A percentile compares a stretch with the other conserved stretches of the same genome.
These are phyloP conservation scores for Thinopyrum elongatum DNA, from an alignment of 176 grass and related monocot species.

Conservation along the genomic window DNA sequence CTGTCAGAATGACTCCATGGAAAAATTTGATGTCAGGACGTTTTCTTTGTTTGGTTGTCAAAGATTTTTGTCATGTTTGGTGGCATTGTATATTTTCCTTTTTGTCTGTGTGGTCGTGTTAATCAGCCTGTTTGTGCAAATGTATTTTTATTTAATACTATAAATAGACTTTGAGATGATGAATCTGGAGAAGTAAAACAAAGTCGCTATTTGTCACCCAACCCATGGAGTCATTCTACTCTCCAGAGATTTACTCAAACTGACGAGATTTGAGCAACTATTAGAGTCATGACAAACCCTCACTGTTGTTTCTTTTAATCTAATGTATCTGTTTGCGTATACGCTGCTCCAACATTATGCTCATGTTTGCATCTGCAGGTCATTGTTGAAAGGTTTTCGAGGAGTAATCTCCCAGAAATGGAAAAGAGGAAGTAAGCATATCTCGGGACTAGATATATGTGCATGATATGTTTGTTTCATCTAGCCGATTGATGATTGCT, in stretches of 20 bases:
- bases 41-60: not conserved
- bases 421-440: conserved; percentile 37
- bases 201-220: not conserved
- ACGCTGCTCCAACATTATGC: not conserved
- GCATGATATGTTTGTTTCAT: not conserved
- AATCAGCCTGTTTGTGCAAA: not conserved
- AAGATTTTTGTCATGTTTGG: not conserved
- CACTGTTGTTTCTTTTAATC: not conserved
- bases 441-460: not conserved
- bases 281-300: not conserved
- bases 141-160: not conserved
- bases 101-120: not conserved
- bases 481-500: not conserved
- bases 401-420: conserved; percentile 39
- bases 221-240: not conserved
- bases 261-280: not conserved
- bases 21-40: not conserved
- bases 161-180: not conserved
- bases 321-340: not conserved
- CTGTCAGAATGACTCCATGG: not conserved
- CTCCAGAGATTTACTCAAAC: not conserved
- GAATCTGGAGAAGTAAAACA: not conserved
- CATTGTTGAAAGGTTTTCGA: conserved; percentile 29
- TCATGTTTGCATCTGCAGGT: conserved; percentile 13
- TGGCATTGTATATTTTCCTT: not conserved